Evolutionary conservation across 257 asterid genomes (phyloP).

Genomic region (Sherardia arvensis): DNA sequence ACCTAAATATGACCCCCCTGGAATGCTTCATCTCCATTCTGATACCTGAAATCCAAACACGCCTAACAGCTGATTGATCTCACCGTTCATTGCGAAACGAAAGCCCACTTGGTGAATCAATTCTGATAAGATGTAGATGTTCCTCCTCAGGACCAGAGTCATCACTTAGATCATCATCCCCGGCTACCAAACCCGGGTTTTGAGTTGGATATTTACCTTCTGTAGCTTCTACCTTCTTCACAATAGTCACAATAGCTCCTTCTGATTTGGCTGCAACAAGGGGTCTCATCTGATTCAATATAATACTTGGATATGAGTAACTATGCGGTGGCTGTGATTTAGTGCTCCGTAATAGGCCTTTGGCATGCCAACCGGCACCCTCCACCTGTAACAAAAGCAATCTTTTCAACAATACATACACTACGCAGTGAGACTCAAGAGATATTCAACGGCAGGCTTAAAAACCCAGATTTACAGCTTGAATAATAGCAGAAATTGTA

Average conservation of each 20-base stretch:
- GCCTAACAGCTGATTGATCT: not conserved
- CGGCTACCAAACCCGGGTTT: slow-evolving; percentile 15
- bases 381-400: slow-evolving; percentile 35
- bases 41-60: not conserved
- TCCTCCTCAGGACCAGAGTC: slow-evolving; percentile 88
- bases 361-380: slow-evolving; percentile 17
- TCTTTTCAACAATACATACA: slow-evolving; percentile 13
- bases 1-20: not conserved
- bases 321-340: slow-evolving; percentile 38
- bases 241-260: slow-evolving; percentile 61
- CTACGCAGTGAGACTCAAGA: not conserved
- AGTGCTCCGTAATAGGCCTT: slow-evolving; percentile 26
- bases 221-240: slow-evolving; percentile 25
- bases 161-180: slow-evolving; percentile 57
- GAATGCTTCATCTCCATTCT: not conserved
- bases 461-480: not conserved
- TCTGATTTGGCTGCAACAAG: slow-evolving; percentile 61
- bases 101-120: slow-evolving; percentile 70
- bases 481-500: no score
- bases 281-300: slow-evolving; percentile 20
- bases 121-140: slow-evolving; percentile 56
- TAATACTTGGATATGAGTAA: slow-evolving; percentile 47
- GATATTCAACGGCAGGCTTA: not conserved
- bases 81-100: slow-evolving; percentile 42
- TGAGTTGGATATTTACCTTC: slow-evolving; percentile 17